These are phyloP conservation scores for Daedaleopsis nitida DNA, from an alignment of 768 basidiomycete genomes.

Conservation along the genomic window DNA sequence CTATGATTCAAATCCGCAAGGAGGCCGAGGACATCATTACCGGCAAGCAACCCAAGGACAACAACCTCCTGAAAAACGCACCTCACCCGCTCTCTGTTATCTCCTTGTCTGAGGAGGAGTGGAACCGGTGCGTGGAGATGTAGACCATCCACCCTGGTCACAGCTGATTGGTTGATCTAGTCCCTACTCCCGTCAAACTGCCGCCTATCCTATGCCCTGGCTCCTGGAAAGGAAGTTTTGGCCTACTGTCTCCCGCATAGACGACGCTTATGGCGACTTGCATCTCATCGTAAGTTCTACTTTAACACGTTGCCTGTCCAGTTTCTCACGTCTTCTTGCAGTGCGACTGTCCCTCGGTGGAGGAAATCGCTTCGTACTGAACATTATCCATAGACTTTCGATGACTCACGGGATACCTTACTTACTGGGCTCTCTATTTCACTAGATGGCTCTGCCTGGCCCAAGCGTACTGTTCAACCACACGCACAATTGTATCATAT, in stretches of 20 bases:
- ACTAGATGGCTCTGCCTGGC: slow-evolving; percentile 44
- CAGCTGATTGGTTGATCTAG: slow-evolving; percentile 37
- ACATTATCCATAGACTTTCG: slow-evolving; percentile 24
- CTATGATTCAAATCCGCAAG: slow-evolving; percentile 94
- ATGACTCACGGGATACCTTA: slow-evolving; percentile 19
- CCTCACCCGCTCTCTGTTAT: slow-evolving; percentile 87
- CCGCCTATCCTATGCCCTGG: slow-evolving; percentile 88
- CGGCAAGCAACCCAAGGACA: slow-evolving; percentile 87
- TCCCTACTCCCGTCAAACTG: slow-evolving; percentile 87
- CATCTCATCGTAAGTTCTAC: slow-evolving; percentile 75
- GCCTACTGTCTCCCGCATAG: slow-evolving; percentile 90
- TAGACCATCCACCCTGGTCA: background rate
- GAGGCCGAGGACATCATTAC: slow-evolving; percentile 87
- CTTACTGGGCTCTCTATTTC: slow-evolving; percentile 37
- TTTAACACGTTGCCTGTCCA: background rate
- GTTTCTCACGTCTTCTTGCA: slow-evolving; percentile 31
- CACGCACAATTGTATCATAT: slow-evolving; percentile 42
- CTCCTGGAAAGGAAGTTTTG: slow-evolving; percentile 92
- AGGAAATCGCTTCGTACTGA: slow-evolving; percentile 59
- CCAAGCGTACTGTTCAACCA: slow-evolving; percentile 66
- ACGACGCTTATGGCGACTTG: slow-evolving; percentile 93
- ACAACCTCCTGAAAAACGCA: slow-evolving; percentile 92
- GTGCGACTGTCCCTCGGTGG: slow-evolving; percentile 88
- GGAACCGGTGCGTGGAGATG: slow-evolving; percentile 68
- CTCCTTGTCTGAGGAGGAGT: slow-evolving; percentile 70